phyloP scores from a whole-genome alignment of 306 rosid species.

The Parietaria judaica region DNA sequence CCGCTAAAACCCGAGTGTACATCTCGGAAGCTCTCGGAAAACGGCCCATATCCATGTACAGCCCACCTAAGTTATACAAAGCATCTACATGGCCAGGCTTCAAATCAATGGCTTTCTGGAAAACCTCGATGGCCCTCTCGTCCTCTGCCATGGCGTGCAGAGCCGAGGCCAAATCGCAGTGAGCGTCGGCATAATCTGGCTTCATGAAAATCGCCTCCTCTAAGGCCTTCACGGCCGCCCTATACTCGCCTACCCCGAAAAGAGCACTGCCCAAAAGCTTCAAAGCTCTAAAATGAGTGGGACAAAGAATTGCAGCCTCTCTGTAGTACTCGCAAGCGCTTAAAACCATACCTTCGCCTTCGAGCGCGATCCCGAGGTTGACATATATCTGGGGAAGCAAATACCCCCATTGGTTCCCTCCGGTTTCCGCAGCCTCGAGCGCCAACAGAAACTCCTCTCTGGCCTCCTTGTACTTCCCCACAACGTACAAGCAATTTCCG shows the following conservation, averaged over 20 bases:
- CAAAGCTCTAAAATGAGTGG: conserved; percentile 95
- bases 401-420: conserved; percentile 97
- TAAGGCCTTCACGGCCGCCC: conserved; percentile 89
- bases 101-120: conserved; percentile 96
- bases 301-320: conserved; percentile 97
- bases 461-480: conserved; percentile 63
- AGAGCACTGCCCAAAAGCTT: conserved; percentile 93
- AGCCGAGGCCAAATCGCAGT: conserved; percentile 95
- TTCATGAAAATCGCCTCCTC: conserved; percentile 95
- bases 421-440: conserved; percentile 81
- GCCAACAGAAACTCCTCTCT: conserved; percentile 91
- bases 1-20: conserved; percentile 90
- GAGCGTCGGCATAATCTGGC: conserved; percentile 94
- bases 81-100: conserved; percentile 95
- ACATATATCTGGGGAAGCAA: conserved; percentile 94
- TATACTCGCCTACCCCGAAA: conserved; percentile 95
- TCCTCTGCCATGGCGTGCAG: conserved; percentile 91
- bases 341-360: conserved; percentile 99
- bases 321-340: conserved; percentile 98
- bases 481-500: conserved; percentile 81
- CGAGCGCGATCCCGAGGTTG: conserved; percentile 87
- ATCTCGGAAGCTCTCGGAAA: conserved; percentile 96
- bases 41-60: conserved; percentile 92
- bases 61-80: conserved; percentile 88
- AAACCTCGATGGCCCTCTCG: conserved; percentile 90